Conservation (phyloP, 2,329 filamentous ascomycete genomes). For the Pestalotiopsis sp. region DNA sequence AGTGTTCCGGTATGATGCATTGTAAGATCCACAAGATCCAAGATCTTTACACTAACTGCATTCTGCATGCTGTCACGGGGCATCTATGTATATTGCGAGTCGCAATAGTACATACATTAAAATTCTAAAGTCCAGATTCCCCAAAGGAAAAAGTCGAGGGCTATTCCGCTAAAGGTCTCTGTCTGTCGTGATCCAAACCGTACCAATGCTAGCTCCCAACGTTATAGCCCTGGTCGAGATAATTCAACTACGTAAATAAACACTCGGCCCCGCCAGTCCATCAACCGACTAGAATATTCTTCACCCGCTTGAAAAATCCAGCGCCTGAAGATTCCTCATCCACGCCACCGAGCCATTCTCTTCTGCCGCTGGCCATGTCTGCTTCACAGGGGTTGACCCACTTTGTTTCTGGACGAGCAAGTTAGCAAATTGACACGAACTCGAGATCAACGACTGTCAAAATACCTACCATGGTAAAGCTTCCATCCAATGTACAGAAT, state of each 20-base stretch:
- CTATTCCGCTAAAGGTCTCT: not conserved
- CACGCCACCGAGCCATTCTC: not conserved
- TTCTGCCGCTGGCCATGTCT: not conserved
- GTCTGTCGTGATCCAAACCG: not conserved
- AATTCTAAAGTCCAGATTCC: not conserved
- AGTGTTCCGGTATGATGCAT: too few species aligned
- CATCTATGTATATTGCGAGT: not conserved
- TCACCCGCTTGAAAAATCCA: not conserved
- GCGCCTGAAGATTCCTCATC: not conserved
- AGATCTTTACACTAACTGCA: too few species aligned
- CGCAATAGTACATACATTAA: not conserved
- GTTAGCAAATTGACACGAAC: not conserved
- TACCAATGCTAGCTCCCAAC: not conserved
- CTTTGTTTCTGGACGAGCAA: not conserved
- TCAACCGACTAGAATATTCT: not conserved
- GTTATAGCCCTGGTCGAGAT: not conserved
- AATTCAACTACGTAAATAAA: not conserved
- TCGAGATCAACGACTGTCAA: not conserved
- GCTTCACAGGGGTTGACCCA: not conserved
- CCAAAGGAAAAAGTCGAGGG: not conserved
- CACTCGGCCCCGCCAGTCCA: not conserved
- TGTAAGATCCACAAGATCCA: too few species aligned
- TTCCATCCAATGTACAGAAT: conserved; percentile 27
- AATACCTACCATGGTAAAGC: not conserved
- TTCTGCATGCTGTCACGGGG: too few species aligned